Evolutionary conservation across 129 eudicot genomes (phyloP), one percentile per base, ranked within the genome.

Genomic region (Flaveria bidentis): DNA sequence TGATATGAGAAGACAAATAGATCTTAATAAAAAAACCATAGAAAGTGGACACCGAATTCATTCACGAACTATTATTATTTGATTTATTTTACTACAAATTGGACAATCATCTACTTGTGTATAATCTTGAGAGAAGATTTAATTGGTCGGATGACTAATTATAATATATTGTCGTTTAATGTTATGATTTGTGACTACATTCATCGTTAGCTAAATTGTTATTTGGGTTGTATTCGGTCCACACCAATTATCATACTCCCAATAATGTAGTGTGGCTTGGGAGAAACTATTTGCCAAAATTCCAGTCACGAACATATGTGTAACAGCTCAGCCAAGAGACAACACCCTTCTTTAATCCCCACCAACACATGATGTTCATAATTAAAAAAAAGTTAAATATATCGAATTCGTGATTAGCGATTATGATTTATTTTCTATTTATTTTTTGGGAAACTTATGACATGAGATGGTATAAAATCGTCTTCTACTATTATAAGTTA

Each of bases 311-410:
- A 17, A 16, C 41, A 23, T 25, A 9, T 12, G 67, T 60, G 67
- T 60, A 28, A 60, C 41, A 60, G 67, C 67, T 60, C 67, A 60
- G 67, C 67, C 17, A 26, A 60, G 16, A 58, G 65, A 58, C 65
- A 58, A 60, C 9, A 26, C 9, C 42, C 36, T 23, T 60, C 67
- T 60, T 25, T 60, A 9, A 60, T 9, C 41, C 66, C 67, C 67
- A 60, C 67, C 17, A 60, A 60, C 17, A 60, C 41, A 60, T 60
- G 67, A 12, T 60, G 17, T 25, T 60, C 67, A 26, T 60, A 11
- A 53, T 14, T 6, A 17, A 53, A 6, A 17, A 53, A 6, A 17
- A n/a, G 1, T 14, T 4, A 2, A 13, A 0, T 47, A 57, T 60
- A 4, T 28, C 8, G 17, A 1, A 4, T 26, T 60, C 9, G 41